phyloP scores from a whole-genome alignment of 1,139 yeast species.

The Debaryomyces sp. region DNA sequence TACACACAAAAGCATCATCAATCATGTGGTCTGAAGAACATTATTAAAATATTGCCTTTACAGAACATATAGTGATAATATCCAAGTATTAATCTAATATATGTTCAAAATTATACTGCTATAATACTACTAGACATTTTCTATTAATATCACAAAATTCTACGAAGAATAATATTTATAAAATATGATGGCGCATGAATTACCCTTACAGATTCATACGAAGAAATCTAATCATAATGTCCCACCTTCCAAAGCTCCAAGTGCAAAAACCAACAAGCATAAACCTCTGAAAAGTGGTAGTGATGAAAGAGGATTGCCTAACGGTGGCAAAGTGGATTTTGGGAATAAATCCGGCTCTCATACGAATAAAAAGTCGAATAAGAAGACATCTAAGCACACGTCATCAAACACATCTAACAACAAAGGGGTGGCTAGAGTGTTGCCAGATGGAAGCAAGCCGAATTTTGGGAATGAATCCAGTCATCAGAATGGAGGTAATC shows the following conservation, averaged over 20 bases:
- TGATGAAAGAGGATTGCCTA: conserved; percentile 37
- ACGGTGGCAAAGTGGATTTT: conserved; percentile 46
- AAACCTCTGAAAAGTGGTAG: conserved; percentile 21
- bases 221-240: conserved; percentile 8
- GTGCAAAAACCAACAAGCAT: conserved; percentile 17
- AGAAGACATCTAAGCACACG: conserved; percentile 8
- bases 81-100: conserved; percentile 1
- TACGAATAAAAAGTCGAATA: conserved; percentile 10
- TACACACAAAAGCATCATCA: conserved; percentile 3
- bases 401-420: conserved; percentile 1
- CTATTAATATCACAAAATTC: background rate
- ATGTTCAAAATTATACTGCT: conserved; percentile 1
- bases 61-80: background rate
- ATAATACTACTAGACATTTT: background rate
- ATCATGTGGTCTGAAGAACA: conserved; percentile 3
- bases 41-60: conserved; percentile 6
- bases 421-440: conserved; percentile 7
- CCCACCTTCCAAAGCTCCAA: conserved; percentile 1
- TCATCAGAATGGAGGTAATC: background rate
- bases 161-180: conserved; percentile 1
- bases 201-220: conserved; percentile 30
- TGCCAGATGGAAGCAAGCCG: conserved; percentile 19
- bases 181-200: conserved; percentile 46
- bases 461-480: conserved; percentile 15
- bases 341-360: conserved; percentile 25